Conservation (phyloP, 441 rosid genomes). For the Populus hybrid region DNA sequence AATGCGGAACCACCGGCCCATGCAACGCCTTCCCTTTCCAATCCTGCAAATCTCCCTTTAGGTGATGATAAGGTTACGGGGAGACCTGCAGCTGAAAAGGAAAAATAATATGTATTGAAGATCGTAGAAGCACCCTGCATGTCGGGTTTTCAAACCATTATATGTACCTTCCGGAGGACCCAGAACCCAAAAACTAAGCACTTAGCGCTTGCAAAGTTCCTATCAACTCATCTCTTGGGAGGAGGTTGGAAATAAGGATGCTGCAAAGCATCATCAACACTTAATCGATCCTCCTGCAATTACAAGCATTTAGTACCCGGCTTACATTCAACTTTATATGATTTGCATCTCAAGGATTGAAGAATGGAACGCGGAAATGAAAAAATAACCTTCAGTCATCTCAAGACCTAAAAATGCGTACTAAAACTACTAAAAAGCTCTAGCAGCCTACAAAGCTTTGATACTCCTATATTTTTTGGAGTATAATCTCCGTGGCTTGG, state of each 20-base stretch:
- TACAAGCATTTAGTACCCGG: background rate
- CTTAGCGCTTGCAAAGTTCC: background rate
- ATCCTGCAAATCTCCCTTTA: background rate
- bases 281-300: conserved; percentile 78
- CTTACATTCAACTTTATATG: background rate
- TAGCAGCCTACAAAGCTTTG: background rate
- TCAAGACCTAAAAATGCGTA: background rate
- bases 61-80: background rate
- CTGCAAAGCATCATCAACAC: conserved; percentile 71
- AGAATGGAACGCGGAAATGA: background rate
- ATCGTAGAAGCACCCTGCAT: background rate
- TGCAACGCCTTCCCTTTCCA: background rate
- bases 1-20: background rate
- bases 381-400: background rate
- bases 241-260: conserved; percentile 81
- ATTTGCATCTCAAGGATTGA: background rate
- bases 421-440: background rate
- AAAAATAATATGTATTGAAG: background rate
- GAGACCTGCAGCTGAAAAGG: background rate
- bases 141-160: background rate
- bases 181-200: background rate
- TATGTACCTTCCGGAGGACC: background rate
- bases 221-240: conserved; percentile 28
- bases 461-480: background rate
- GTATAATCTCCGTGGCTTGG: background rate